Evolutionary conservation across 2,329 filamentous ascomycete species (phyloP).

Genomic region (Colletotrichum lentis): DNA sequence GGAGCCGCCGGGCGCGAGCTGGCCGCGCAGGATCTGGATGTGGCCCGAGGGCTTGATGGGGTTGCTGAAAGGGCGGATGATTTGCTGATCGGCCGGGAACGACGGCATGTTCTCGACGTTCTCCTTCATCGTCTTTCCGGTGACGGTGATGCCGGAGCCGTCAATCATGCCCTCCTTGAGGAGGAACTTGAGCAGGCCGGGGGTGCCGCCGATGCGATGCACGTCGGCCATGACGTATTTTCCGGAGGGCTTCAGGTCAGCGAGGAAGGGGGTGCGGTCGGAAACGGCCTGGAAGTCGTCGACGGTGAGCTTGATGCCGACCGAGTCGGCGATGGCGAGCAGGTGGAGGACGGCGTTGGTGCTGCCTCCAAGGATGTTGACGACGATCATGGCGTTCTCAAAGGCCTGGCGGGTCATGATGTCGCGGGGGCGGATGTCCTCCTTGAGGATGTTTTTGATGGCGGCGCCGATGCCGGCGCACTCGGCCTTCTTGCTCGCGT

Average conservation of each 20-base stretch:
- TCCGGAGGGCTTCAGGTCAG: slow-evolving; percentile 84
- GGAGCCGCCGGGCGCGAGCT: slow-evolving; percentile 83
- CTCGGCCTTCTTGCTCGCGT: slow-evolving; percentile 74
- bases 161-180: slow-evolving; percentile 84
- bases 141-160: slow-evolving; percentile 82
- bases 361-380: slow-evolving; percentile 83
- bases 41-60: slow-evolving; percentile 90
- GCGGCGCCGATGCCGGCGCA: slow-evolving; percentile 76
- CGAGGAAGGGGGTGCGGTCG: slow-evolving; percentile 79
- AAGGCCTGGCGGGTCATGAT: slow-evolving; percentile 83
- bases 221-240: slow-evolving; percentile 87
- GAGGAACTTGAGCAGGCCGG: slow-evolving; percentile 86
- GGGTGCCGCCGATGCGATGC: slow-evolving; percentile 87
- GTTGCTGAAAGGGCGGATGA: slow-evolving; percentile 81
- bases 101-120: slow-evolving; percentile 81
- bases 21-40: slow-evolving; percentile 86
- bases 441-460: slow-evolving; percentile 76
- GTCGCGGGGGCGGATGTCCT: slow-evolving; percentile 80
- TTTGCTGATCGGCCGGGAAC: slow-evolving; percentile 78
- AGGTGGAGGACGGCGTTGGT: slow-evolving; percentile 88
- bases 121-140: slow-evolving; percentile 87
- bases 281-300: slow-evolving; percentile 88
- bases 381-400: slow-evolving; percentile 84
- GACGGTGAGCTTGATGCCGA: slow-evolving; percentile 82
- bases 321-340: slow-evolving; percentile 83